A percentile compares a stretch with the other conserved stretches of the same genome.
Conservation (phyloP, 768 basidiomycete species). For the Steccherinum ochraceum region DNA sequence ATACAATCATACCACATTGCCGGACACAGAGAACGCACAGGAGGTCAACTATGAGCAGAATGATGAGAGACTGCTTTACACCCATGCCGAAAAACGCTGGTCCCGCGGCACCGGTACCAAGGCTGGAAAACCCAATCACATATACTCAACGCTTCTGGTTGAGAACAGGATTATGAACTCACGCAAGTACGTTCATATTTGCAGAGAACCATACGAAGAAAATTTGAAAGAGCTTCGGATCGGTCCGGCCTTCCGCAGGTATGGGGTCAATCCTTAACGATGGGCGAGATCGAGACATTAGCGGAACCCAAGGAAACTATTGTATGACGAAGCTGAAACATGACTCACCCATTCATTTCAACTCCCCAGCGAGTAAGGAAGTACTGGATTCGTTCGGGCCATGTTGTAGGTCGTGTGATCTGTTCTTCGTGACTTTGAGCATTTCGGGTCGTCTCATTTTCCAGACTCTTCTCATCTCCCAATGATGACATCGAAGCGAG, state of each 20-base stretch:
- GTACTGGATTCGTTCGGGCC: conserved; percentile 15
- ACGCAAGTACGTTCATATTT: conserved; percentile 61
- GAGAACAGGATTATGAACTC: conserved; percentile 10
- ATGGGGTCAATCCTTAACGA: conserved; percentile 58
- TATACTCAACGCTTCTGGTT: not conserved
- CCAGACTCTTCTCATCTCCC: not conserved
- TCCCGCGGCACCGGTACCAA: conserved; percentile 44
- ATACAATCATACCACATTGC: not conserved
- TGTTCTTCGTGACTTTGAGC: not conserved
- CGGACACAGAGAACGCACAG: conserved; percentile 26
- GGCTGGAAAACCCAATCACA: conserved; percentile 24
- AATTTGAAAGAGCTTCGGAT: conserved; percentile 55
- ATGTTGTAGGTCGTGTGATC: not conserved
- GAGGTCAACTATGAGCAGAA: conserved; percentile 38
- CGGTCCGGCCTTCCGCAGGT: conserved; percentile 40
- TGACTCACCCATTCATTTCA: conserved; percentile 34
- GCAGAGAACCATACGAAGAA: conserved; percentile 72
- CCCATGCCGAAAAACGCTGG: conserved; percentile 45
- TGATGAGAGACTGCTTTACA: conserved; percentile 33
- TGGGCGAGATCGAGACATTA: too few species aligned
- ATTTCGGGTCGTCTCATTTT: not conserved
- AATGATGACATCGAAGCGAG: not conserved
- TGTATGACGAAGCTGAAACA: too few species aligned
- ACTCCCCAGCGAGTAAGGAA: conserved; percentile 30
- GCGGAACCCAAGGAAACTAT: too few species aligned